These are phyloP conservation scores for Candida sanyaensis DNA, from an alignment of 1,139 yeast genomes.

Conservation along the genomic window DNA sequence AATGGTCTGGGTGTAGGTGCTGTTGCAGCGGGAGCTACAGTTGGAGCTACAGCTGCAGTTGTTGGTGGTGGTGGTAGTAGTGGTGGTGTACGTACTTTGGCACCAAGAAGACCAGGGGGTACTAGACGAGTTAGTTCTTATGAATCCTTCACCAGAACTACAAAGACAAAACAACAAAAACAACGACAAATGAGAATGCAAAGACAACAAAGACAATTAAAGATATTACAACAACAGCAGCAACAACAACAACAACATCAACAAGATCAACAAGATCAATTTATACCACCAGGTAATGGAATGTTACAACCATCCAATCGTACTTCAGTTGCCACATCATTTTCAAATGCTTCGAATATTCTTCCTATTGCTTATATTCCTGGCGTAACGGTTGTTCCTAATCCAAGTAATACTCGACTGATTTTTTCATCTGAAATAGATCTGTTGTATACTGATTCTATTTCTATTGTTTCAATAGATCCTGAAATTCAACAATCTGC, in stretches of 20 bases:
- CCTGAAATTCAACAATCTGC: constrained; percentile 1
- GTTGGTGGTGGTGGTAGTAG: background rate
- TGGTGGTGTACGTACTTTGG: background rate
- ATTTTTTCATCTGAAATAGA: constrained; percentile 53
- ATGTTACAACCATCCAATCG: constrained; percentile 27
- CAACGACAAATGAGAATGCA: constrained; percentile 14
- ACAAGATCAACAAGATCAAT: constrained; percentile 8
- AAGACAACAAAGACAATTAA: constrained; percentile 11
- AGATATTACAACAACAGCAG: constrained; percentile 7
- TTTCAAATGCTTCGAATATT: constrained; percentile 78
- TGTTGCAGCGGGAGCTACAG: background rate
- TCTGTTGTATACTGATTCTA: constrained; percentile 52
- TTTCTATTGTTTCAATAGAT: constrained; percentile 30
- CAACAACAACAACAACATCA: constrained; percentile 12
- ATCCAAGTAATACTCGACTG: constrained; percentile 47
- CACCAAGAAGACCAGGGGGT: constrained; percentile 9
- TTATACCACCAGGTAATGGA: constrained; percentile 2
- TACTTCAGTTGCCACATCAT: constrained; percentile 58
- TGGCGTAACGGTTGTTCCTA: constrained; percentile 76
- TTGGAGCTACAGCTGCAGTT: background rate
- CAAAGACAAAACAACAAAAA: constrained; percentile 14
- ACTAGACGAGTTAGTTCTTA: constrained; percentile 42
- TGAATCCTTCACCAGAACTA: constrained; percentile 47
- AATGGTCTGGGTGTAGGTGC: constrained; percentile 1
- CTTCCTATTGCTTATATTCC: constrained; percentile 95